A percentile compares a stretch with the other conserved stretches of the same genome.
phyloP scores from a whole-genome alignment of 768 basidiomycete genomes.

The Favolaschia claudopus region DNA sequence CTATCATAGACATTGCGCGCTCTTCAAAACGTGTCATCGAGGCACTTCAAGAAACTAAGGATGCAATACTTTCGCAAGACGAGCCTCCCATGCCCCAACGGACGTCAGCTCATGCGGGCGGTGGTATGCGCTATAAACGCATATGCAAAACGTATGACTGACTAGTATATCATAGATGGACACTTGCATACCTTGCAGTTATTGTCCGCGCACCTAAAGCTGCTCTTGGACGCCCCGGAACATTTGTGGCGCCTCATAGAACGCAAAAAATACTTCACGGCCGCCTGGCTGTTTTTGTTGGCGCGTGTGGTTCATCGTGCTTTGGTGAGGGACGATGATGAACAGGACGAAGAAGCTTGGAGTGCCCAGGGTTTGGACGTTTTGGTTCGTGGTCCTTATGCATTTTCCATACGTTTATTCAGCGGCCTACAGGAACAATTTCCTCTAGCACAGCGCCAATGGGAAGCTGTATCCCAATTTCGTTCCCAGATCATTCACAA shows the following conservation, averaged over 20 bases:
- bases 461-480: slow-evolving; percentile 90
- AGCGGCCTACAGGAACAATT: slow-evolving; percentile 71
- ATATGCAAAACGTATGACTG: slow-evolving; percentile 6
- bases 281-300: slow-evolving; percentile 88
- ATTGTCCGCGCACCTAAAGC: slow-evolving; percentile 87
- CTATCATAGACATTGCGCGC: slow-evolving; percentile 77
- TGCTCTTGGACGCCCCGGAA: slow-evolving; percentile 92
- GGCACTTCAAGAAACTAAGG: slow-evolving; percentile 69
- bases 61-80: slow-evolving; percentile 57
- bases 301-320: slow-evolving; percentile 85
- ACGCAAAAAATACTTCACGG: slow-evolving; percentile 77
- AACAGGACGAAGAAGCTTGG: slow-evolving; percentile 71
- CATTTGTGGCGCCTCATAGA: slow-evolving; percentile 90
- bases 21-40: slow-evolving; percentile 72
- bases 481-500: slow-evolving; percentile 88
- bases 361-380: slow-evolving; percentile 66
- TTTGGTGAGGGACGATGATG: slow-evolving; percentile 67
- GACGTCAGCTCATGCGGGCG: slow-evolving; percentile 43
- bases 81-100: slow-evolving; percentile 52
- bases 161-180: slow-evolving; percentile 52
- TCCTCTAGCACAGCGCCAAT: slow-evolving; percentile 89
- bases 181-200: slow-evolving; percentile 75
- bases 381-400: slow-evolving; percentile 48
- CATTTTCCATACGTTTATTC: background rate
- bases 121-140: slow-evolving; percentile 45